Conservation (phyloP, 1,284 basidiomycete species). For the Ustilago lituana region DNA sequence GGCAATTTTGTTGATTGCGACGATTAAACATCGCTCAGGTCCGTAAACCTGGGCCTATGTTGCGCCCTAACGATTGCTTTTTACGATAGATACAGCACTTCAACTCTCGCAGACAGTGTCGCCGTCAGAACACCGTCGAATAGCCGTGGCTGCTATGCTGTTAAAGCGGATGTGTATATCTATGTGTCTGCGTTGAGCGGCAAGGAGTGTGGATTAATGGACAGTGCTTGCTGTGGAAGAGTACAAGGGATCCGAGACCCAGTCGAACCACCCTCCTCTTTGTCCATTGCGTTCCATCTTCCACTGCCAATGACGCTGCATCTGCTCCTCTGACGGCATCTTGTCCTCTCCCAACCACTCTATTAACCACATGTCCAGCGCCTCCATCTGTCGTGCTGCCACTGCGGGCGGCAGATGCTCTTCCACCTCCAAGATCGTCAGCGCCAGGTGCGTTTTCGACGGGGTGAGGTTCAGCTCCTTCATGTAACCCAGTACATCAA, state of each 20-base stretch:
- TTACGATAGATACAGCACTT: no score
- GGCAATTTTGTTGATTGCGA: no score
- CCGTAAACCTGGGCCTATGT: no score
- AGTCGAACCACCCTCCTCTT: slow-evolving; percentile 28
- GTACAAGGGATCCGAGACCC: background rate
- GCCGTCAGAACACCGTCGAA: no score
- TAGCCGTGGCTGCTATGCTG: no score
- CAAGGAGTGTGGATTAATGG: background rate
- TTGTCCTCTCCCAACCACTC: slow-evolving; percentile 27
- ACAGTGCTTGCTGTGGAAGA: background rate
- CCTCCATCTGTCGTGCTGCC: slow-evolving; percentile 31
- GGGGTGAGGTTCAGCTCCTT: slow-evolving; percentile 24
- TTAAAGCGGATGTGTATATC: no score
- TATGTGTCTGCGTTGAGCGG: no score
- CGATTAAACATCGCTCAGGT: no score
- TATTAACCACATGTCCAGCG: slow-evolving; percentile 20
- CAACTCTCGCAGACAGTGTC: no score
- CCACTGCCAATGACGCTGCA: slow-evolving; percentile 37
- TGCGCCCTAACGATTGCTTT: no score
- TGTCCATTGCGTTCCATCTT: slow-evolving; percentile 36
- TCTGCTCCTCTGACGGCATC: slow-evolving; percentile 13
- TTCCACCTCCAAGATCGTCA: slow-evolving; percentile 39
- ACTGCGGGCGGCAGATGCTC: slow-evolving; percentile 31
- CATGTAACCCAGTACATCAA: slow-evolving; percentile 41
- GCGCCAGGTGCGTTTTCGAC: slow-evolving; percentile 16